Evolutionary conservation across 768 basidiomycete genomes (phyloP), one percentile per base, ranked within the genome.

Genomic region (Lanmaoa pseudosensibilis): DNA sequence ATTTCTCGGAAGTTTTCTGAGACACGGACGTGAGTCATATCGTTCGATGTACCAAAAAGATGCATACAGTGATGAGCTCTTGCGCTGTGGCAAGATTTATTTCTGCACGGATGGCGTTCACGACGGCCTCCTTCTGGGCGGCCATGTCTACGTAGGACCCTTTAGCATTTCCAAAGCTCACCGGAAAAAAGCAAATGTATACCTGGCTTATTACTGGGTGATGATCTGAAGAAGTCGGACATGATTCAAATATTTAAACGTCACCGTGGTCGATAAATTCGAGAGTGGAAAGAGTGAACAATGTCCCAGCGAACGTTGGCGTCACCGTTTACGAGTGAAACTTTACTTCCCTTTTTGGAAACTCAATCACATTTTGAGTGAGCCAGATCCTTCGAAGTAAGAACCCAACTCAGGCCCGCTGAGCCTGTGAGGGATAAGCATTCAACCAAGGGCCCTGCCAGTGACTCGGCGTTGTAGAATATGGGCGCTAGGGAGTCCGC

Each of bases 1-100:
- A 94, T 62, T 85, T 84, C 54, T 92, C 88, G 59, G 82, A 88
- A 15, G 85, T 80, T 84, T 87, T 91, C 90, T 93, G 64, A 18
- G 34, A 12, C 16, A 50, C 13, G 15, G 15, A 18, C 0, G 32
- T 65, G 21, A 65, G 34, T 47, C 7, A 23, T 30, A 19, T 32
- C 11, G 13, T 23, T 8, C 6, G 3, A 34, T 27, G 7, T 18
- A 54, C 6, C 19, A 18, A 12, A n/a, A n/a, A 15, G 25, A 40
- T 37, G 21, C 57, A 45, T 69, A 90, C 91, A 56, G 84, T 87
- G 70, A 94, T 86, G 47, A 94, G 83, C 62, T 90, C 88, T 67
- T 93, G 90, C 0, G 87, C 91, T 55, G 88, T 90, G 1, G 81
- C 79, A 13, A 90, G 74, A 7, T 83, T 87, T 56, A 93, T 75